Evolutionary conservation across 75 land plant species (phyloP).

Genomic region (Pinus albicaulis): DNA sequence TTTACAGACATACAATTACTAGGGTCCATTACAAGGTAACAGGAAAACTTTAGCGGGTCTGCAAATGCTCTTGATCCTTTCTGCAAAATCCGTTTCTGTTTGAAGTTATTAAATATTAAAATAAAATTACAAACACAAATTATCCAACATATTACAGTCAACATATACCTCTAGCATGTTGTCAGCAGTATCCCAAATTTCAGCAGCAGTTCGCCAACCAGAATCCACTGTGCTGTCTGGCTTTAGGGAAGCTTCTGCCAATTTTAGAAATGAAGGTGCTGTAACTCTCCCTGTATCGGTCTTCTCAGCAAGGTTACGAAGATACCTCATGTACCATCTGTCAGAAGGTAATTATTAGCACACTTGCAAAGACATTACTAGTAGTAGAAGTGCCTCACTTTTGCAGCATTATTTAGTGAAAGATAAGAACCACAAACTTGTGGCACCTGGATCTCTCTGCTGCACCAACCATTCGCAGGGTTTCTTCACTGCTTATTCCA

Average conservation of each 20-base stretch:
- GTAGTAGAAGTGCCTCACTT: background rate
- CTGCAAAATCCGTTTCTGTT: constrained; percentile 30
- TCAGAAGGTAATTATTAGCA: constrained; percentile 5
- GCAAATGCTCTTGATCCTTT: constrained; percentile 50
- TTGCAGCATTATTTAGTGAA: background rate
- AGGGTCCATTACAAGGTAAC: constrained; percentile 76
- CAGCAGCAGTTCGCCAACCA: constrained; percentile 46
- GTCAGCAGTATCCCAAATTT: constrained; percentile 75
- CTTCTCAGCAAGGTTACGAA: constrained; percentile 78
- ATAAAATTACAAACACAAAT: constrained; percentile 5
- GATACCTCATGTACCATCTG: constrained; percentile 87
- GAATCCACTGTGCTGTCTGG: constrained; percentile 26
- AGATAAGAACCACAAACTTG: background rate
- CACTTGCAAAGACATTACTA: constrained; percentile 2
- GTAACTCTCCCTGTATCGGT: constrained; percentile 88
- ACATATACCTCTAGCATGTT: constrained; percentile 47
- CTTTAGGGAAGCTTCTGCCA: constrained; percentile 58
- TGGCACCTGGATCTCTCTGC: constrained; percentile 69
- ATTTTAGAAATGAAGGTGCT: constrained; percentile 75
- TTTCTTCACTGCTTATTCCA: constrained; percentile 79
- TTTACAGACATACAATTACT: constrained; percentile 36
- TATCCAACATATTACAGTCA: background rate
- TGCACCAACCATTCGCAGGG: constrained; percentile 68
- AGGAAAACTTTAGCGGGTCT: constrained; percentile 62
- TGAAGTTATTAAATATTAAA: constrained; percentile 5